Conservation (phyloP, 805 yeast species). For the Isabelozyma gotoi region DNA sequence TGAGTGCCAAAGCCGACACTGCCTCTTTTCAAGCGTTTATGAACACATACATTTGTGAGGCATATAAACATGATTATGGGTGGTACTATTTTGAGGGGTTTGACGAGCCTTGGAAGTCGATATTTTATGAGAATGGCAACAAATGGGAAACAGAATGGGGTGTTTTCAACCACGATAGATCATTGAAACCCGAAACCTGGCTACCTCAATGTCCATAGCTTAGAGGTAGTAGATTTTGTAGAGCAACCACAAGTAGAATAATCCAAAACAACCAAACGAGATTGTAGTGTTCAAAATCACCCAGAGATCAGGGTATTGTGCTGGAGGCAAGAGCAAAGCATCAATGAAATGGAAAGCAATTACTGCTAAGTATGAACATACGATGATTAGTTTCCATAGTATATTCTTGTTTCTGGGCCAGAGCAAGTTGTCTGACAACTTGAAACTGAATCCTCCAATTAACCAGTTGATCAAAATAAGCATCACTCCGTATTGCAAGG, state of each 20-base stretch:
- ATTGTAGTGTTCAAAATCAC: slow-evolving; percentile 71
- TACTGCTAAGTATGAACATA: slow-evolving; percentile 42
- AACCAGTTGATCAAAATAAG: slow-evolving; percentile 51
- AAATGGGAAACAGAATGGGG: slow-evolving; percentile 79
- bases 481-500: slow-evolving; percentile 67
- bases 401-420: slow-evolving; percentile 18
- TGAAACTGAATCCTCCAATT: slow-evolving; percentile 21
- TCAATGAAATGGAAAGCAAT: slow-evolving; percentile 56
- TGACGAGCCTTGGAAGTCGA: slow-evolving; percentile 69
- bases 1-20: slow-evolving; percentile 47
- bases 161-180: slow-evolving; percentile 49
- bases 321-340: slow-evolving; percentile 49
- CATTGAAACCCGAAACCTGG: slow-evolving; percentile 28
- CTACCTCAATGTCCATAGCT: background rate
- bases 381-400: slow-evolving; percentile 25
- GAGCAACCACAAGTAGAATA: slow-evolving; percentile 84
- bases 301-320: slow-evolving; percentile 79
- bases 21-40: slow-evolving; percentile 47
- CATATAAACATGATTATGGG: slow-evolving; percentile 32
- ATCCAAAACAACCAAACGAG: slow-evolving; percentile 70
- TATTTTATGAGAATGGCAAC: slow-evolving; percentile 47
- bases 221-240: slow-evolving; percentile 36
- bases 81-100: slow-evolving; percentile 71
- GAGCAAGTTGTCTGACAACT: slow-evolving; percentile 13
- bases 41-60: slow-evolving; percentile 51